A percentile compares a stretch with the other conserved stretches of the same genome.
Evolutionary conservation across 2,329 filamentous ascomycete species (phyloP).

Genomic region (Chaetomiaceae sp.): DNA sequence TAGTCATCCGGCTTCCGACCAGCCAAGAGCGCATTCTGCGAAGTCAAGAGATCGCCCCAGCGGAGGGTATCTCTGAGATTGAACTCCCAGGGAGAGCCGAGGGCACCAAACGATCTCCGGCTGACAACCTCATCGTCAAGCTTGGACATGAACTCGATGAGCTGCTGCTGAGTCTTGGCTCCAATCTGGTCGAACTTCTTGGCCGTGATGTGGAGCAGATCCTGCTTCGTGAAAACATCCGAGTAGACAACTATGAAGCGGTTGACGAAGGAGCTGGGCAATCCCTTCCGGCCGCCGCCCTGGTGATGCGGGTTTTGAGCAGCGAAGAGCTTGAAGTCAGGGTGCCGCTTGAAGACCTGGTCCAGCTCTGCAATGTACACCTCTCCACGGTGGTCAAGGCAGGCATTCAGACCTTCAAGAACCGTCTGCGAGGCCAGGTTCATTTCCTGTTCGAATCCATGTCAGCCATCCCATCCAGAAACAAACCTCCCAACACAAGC

Average conservation of each 20-base stretch:
- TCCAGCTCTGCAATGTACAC: conserved; percentile 94
- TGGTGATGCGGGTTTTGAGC: conserved; percentile 98
- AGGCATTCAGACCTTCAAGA: conserved; percentile 91
- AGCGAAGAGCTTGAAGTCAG: conserved; percentile 89
- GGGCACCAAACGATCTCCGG: conserved; percentile 53
- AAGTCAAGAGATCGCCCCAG: conserved; percentile 72
- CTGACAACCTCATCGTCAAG: conserved; percentile 68
- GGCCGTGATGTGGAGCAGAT: conserved; percentile 76
- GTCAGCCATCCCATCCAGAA: conserved; percentile 1
- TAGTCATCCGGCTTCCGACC: conserved; percentile 65
- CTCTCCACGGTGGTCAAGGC: conserved; percentile 91
- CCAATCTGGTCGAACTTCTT: conserved; percentile 68
- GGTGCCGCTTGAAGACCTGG: conserved; percentile 86
- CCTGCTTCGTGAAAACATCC: conserved; percentile 77
- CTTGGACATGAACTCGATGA: conserved; percentile 78
- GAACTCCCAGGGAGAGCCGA: conserved; percentile 87
- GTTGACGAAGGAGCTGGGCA: conserved; percentile 95
- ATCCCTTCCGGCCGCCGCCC: conserved; percentile 88
- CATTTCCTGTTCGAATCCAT: conserved; percentile 61
- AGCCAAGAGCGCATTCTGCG: conserved; percentile 55
- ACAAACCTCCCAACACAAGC: neutral
- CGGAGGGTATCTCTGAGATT: conserved; percentile 86
- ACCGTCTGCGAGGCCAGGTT: conserved; percentile 96
- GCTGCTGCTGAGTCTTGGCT: conserved; percentile 53
- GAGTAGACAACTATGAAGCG: conserved; percentile 97